Evolutionary conservation across 164 flowering plant genomes (phyloP).

Genomic region (Berberis vulgaris): DNA sequence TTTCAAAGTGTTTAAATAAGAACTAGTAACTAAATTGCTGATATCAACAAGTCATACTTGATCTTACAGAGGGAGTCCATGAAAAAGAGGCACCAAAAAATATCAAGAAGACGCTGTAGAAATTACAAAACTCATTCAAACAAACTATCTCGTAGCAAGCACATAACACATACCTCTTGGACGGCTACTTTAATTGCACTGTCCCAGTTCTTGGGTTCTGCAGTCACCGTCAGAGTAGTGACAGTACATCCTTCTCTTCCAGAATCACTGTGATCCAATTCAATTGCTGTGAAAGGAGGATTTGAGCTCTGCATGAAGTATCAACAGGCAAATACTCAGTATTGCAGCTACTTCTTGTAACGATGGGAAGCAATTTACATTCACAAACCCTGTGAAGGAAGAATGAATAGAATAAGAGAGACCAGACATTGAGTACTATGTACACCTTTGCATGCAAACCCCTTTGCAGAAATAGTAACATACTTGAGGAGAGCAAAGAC

Average conservation of each 20-base stretch:
- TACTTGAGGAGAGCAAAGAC: too few relatives aligned
- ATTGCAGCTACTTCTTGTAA: neutral
- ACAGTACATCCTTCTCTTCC: constrained; percentile 99
- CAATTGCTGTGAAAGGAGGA: constrained; percentile 96
- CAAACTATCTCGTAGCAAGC: neutral
- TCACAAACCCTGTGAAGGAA: too few relatives aligned
- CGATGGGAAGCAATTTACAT: neutral
- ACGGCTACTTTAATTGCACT: constrained; percentile 93
- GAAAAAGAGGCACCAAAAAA: neutral
- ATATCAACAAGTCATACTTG: neutral
- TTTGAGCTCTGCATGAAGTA: constrained; percentile 73
- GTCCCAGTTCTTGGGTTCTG: constrained; percentile 93
- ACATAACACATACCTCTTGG: constrained; percentile 65
- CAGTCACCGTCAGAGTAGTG: constrained; percentile 93
- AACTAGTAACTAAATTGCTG: neutral
- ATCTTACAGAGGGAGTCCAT: neutral
- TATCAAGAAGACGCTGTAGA: too few relatives aligned
- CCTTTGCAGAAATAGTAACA: too few relatives aligned
- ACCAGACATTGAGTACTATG: too few relatives aligned
- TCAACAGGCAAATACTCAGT: neutral
- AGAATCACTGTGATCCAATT: constrained; percentile 98
- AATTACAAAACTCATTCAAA: neutral
- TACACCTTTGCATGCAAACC: too few relatives aligned
- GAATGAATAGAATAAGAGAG: too few relatives aligned
- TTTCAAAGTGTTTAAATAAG: too few relatives aligned